These are phyloP conservation scores for Aspergillus oerlinghausenensis DNA, from an alignment of 2,329 filamentous ascomycete genomes.

Conservation along the genomic window DNA sequence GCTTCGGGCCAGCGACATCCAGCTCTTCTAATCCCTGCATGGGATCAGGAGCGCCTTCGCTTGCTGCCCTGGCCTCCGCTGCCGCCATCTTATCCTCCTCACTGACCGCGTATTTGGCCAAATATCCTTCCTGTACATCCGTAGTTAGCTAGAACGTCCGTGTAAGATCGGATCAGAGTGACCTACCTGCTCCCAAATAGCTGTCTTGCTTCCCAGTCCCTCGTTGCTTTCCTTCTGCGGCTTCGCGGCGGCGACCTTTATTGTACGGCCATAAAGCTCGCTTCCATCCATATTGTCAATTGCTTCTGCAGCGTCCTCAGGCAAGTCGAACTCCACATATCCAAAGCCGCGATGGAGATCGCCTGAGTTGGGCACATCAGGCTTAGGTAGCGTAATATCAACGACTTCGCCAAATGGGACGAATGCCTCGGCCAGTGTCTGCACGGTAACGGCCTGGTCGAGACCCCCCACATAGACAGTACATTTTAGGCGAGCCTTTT, in stretches of 20 bases:
- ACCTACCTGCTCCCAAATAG: slow-evolving; percentile 90
- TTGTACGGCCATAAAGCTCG: slow-evolving; percentile 84
- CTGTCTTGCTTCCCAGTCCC: slow-evolving; percentile 86
- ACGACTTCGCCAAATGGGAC: slow-evolving; percentile 94
- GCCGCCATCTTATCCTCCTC: slow-evolving; percentile 68
- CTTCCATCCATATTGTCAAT: slow-evolving; percentile 99
- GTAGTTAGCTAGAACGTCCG: slow-evolving; percentile 17
- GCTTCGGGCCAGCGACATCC: slow-evolving; percentile 89
- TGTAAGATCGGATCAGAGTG: neutral
- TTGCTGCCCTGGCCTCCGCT: slow-evolving; percentile 50
- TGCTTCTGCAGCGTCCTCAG: slow-evolving; percentile 82
- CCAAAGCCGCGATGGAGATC: slow-evolving; percentile 88
- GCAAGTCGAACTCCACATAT: slow-evolving; percentile 89
- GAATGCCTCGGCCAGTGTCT: slow-evolving; percentile 82
- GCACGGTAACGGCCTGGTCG: slow-evolving; percentile 68
- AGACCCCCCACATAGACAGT: slow-evolving; percentile 92
- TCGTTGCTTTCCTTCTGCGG: slow-evolving; percentile 83
- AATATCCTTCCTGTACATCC: slow-evolving; percentile 73
- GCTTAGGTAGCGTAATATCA: slow-evolving; percentile 84
- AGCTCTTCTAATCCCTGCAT: slow-evolving; percentile 95
- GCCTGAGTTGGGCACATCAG: slow-evolving; percentile 71
- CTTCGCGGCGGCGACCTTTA: slow-evolving; percentile 90
- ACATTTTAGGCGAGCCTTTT: slow-evolving; percentile 76
- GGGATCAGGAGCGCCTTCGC: slow-evolving; percentile 65
- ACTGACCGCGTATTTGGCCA: slow-evolving; percentile 79